Evolutionary conservation across 768 basidiomycete genomes (phyloP), one percentile per base, ranked within the genome.

Genomic region (Leucosporidium creatinivorum): DNA sequence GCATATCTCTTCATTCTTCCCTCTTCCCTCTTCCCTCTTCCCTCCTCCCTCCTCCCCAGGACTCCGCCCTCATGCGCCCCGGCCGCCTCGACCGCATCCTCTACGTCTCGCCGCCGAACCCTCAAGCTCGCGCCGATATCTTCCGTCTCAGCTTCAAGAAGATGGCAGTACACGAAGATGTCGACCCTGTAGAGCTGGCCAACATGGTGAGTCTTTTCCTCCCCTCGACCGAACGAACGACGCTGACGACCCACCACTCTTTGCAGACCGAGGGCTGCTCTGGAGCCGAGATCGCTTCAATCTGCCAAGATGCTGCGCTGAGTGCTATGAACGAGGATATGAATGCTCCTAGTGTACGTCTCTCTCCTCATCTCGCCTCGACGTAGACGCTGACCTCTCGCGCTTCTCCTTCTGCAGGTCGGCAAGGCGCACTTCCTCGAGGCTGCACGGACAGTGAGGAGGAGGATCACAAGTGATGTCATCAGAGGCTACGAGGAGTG

Each of bases 271-370:
- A 89, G 15, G 96, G 94, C 1, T 99, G 92, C 77, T 98, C 93
- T 25, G 96, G 96, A 7, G 96, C 96, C 8, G 96, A 99, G 78
- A 86, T 98, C 44, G 83, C 85, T 9, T 86, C 88, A 13, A 83
- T 98, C 54, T 98, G 93, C 76, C 96, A 98, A 79, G 94, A 99
- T 78, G 96, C 96, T 5, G 96, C 94, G 0, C 78, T 98, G 69
- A 77, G 87, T 62, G 89, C 93, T 0, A 98, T 99, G 96, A 86
- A 89, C 71, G 82, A 84, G 62, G 84, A 97, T 77, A 86, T 97
- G 47, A 78, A 89, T 66, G 86, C 91, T 4, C 82, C 85, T 55
- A 83, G 81, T 74, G 94, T 94, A 72, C 75, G 89, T 79, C 39
- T 1, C 12, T 50, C 59, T 56, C 49, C 19, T 25, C 30, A 0